Percentiles rank a stretch among this genome's conserved stretches.
Evolutionary conservation across 495 filamentous ascomycete genomes (phyloP).

Genomic region (Rostrohypoxylon terebratum): DNA sequence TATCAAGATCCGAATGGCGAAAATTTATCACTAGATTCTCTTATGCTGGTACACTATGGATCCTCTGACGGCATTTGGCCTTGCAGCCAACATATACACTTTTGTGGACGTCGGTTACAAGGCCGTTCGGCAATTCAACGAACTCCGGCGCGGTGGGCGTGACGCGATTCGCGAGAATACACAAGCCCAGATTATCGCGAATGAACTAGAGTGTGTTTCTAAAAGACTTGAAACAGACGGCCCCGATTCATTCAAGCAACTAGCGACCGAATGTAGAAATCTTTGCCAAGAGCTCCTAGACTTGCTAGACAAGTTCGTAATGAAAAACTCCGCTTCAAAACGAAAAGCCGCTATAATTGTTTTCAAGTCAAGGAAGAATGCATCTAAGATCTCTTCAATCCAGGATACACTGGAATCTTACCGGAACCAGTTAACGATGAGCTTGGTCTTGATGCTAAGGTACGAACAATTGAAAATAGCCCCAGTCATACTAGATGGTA

Average conservation of each 20-base stretch:
- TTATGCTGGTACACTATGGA: neutral
- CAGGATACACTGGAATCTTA: neutral
- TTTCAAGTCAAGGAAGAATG: neutral
- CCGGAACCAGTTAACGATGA: neutral
- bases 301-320: neutral
- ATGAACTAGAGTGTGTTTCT: neutral
- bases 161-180: neutral
- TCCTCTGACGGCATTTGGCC: neutral
- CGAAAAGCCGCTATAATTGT: neutral
- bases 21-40: too few relatives aligned
- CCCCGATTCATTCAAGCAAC: neutral
- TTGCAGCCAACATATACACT: neutral
- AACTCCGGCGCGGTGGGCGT: neutral
- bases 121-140: neutral
- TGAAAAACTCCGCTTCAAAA: neutral
- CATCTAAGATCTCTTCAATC: neutral
- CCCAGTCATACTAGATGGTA: too few relatives aligned
- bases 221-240: neutral
- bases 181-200: neutral
- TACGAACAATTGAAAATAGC: neutral
- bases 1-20: neutral
- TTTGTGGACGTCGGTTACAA: neutral
- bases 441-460: neutral
- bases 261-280: neutral
- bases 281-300: neutral